Conservation (phyloP, 2,329 filamentous ascomycete species). For the Pseudocercospora crystallina region DNA sequence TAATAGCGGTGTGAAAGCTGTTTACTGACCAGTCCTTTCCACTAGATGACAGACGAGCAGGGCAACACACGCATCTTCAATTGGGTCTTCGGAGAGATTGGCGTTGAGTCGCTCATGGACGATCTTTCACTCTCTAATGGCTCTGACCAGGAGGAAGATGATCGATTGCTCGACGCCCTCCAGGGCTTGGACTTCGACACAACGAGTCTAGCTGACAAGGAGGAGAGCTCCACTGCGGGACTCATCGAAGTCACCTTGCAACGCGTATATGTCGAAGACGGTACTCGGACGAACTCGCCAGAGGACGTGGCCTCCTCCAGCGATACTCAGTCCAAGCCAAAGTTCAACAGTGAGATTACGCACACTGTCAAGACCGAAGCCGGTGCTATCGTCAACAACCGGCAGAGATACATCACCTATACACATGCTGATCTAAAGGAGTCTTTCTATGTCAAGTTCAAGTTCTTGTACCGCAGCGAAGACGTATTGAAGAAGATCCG, state of each 20-base stretch:
- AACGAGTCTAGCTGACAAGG: conserved; percentile 6
- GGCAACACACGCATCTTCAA: conserved; percentile 3
- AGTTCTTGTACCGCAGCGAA: conserved; percentile 19
- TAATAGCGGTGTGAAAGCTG: neutral
- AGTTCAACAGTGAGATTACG: conserved; percentile 3
- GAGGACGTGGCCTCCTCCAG: neutral
- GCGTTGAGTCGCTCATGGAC: conserved; percentile 14
- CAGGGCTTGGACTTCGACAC: conserved; percentile 3
- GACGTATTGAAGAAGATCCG: conserved; percentile 11
- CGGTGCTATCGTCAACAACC: neutral
- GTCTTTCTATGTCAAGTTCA: neutral
- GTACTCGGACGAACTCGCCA: neutral
- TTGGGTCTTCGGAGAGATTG: conserved; percentile 17
- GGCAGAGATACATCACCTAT: too few relatives aligned
- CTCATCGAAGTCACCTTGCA: conserved; percentile 15
- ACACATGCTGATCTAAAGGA: too few relatives aligned
- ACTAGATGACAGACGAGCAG: neutral
- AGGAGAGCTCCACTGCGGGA: conserved; percentile 9
- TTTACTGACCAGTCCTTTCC: neutral
- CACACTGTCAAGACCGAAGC: conserved; percentile 4
- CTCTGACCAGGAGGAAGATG: conserved; percentile 1
- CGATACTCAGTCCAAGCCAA: neutral
- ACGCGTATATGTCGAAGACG: conserved; percentile 2
- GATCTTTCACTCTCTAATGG: conserved; percentile 1
- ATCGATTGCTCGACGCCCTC: conserved; percentile 4